These are phyloP conservation scores for Tylopilus rubrobrunneus DNA, from an alignment of 768 basidiomycete genomes.

Conservation along the genomic window DNA sequence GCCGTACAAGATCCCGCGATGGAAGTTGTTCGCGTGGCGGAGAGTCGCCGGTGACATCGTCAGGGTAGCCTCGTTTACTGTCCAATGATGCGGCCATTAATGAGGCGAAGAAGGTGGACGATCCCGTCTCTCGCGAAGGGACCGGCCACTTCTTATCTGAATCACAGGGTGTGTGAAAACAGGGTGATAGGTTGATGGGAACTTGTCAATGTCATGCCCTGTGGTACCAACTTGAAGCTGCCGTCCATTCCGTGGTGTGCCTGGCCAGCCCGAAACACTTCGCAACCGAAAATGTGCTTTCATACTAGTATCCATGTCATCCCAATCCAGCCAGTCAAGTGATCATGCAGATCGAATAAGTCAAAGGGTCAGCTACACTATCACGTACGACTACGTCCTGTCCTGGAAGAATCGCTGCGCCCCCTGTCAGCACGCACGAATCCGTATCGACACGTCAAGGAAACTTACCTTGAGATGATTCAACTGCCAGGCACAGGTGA, in stretches of 20 bases:
- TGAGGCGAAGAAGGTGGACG: neutral
- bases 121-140: neutral
- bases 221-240: constrained; percentile 8
- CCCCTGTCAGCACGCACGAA: neutral
- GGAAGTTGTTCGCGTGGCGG: neutral
- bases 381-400: constrained; percentile 43
- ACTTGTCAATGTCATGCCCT: neutral
- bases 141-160: constrained; percentile 11
- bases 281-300: neutral
- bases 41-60: constrained; percentile 5
- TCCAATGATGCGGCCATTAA: constrained; percentile 22
- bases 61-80: constrained; percentile 19
- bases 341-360: constrained; percentile 1
- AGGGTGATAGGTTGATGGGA: constrained; percentile 3
- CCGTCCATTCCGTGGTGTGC: constrained; percentile 2
- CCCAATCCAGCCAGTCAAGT: too few species aligned
- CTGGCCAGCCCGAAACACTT: neutral
- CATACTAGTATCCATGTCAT: too few species aligned
- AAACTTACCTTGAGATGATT: constrained; percentile 78
- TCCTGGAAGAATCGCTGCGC: constrained; percentile 81
- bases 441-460: neutral
- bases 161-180: neutral
- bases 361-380: constrained; percentile 6
- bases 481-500: constrained; percentile 90
- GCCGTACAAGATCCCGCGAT: constrained; percentile 32